Conservation (phyloP, 192 early-diverging fungal species). For the Mortierella antarctica region DNA sequence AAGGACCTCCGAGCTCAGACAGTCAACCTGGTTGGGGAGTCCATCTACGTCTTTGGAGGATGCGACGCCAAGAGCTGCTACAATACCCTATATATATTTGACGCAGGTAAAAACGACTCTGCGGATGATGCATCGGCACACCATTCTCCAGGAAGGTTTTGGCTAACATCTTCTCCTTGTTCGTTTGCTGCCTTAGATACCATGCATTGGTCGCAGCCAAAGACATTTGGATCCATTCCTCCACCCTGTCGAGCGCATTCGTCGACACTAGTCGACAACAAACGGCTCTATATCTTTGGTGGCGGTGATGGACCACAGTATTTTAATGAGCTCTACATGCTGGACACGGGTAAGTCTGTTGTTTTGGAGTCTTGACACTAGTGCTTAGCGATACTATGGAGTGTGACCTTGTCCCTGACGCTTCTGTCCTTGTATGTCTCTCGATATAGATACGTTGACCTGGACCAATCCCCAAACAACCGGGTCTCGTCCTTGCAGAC, state of each 20-base stretch:
- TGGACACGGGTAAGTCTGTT: constrained; percentile 71
- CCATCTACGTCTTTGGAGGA: constrained; percentile 88
- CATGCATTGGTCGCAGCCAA: constrained; percentile 81
- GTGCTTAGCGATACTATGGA: background rate
- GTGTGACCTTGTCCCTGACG: background rate
- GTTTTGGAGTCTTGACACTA: background rate
- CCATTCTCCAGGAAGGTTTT: background rate
- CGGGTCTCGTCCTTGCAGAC: constrained; percentile 66
- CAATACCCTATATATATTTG: constrained; percentile 82
- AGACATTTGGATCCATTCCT: constrained; percentile 74
- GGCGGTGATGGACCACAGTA: constrained; percentile 90
- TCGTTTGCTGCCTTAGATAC: constrained; percentile 63
- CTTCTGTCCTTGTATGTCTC: background rate
- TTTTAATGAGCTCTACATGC: constrained; percentile 82
- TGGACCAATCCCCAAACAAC: constrained; percentile 77
- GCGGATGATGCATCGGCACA: background rate
- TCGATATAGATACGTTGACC: constrained; percentile 61
- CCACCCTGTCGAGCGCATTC: constrained; percentile 87
- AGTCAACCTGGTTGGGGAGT: constrained; percentile 76
- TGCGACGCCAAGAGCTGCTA: constrained; percentile 81
- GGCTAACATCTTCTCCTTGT: background rate
- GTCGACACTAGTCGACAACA: constrained; percentile 70
- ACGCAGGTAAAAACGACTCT: constrained; percentile 62
- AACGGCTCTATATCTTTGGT: constrained; percentile 79
- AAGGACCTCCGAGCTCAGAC: constrained; percentile 82